Evolutionary conservation across 2,329 filamentous ascomycete species (phyloP).

Genomic region (Colletotrichum euphorbiae): DNA sequence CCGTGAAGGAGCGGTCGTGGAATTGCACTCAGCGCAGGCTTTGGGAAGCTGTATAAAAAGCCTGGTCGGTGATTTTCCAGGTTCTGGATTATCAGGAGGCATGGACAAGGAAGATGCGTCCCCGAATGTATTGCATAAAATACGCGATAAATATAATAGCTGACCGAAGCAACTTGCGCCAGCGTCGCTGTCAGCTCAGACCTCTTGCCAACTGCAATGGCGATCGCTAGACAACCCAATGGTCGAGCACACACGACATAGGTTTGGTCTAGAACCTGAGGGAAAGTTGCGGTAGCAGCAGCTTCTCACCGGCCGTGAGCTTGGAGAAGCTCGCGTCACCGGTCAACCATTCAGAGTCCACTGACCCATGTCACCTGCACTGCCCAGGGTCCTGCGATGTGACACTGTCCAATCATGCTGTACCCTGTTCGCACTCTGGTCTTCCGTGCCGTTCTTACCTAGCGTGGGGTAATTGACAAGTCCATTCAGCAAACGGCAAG

Average conservation of each 20-base stretch:
- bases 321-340: constrained; percentile 27
- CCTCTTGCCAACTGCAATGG: constrained; percentile 26
- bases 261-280: constrained; percentile 14
- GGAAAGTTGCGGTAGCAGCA: constrained; percentile 21
- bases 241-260: constrained; percentile 16
- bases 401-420: not conserved
- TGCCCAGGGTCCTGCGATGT: not conserved
- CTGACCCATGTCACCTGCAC: constrained; percentile 25
- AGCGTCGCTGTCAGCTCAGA: constrained; percentile 5
- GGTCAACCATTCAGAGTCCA: constrained; percentile 23
- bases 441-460: not conserved
- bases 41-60: constrained; percentile 2
- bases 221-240: constrained; percentile 13
- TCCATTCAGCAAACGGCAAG: not conserved
- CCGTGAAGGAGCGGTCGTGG: constrained; percentile 43
- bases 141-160: not conserved
- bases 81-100: constrained; percentile 8
- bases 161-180: not conserved
- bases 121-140: not conserved
- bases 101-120: constrained; percentile 15
- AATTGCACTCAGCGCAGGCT: constrained; percentile 40
- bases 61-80: not conserved
- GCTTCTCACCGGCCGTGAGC: constrained; percentile 8
- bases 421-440: constrained; percentile 11
- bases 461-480: constrained; percentile 13